Percentiles rank a stretch among this genome's conserved stretches.
Evolutionary conservation across 345 rosid genomes (phyloP).

Genomic region (Eucalyptus marginata): DNA sequence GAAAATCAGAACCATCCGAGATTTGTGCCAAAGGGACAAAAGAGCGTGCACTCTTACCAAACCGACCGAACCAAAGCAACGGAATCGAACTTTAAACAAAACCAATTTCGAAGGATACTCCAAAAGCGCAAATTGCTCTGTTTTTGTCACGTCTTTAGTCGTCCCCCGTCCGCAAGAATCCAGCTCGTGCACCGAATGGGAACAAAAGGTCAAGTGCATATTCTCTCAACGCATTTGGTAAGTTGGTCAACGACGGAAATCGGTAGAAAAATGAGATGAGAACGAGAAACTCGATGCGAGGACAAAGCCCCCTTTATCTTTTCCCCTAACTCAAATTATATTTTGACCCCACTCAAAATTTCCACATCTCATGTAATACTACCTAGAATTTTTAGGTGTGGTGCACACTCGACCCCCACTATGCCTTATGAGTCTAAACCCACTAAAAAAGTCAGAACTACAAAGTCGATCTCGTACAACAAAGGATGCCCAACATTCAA

Average conservation of each 20-base stretch:
- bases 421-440: not conserved
- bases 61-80: not conserved
- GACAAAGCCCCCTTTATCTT: not conserved
- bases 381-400: not conserved
- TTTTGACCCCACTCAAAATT: not conserved
- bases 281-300: not conserved
- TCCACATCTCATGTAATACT: too few species aligned
- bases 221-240: not conserved
- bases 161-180: not conserved
- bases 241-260: not conserved
- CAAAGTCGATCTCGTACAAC: fast-evolving
- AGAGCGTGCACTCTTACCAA: not conserved
- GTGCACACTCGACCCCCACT: not conserved
- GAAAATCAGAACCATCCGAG: not conserved
- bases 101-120: not conserved
- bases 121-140: not conserved
- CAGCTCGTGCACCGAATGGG: not conserved
- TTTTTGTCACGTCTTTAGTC: not conserved
- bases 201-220: not conserved
- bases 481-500: not conserved
- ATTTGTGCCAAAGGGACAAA: not conserved
- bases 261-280: not conserved
- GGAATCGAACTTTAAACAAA: not conserved
- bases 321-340: not conserved
- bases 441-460: not conserved